phyloP scores from a whole-genome alignment of 371 early-diverging fungal species.

The Choanephora cucurbitarum region DNA sequence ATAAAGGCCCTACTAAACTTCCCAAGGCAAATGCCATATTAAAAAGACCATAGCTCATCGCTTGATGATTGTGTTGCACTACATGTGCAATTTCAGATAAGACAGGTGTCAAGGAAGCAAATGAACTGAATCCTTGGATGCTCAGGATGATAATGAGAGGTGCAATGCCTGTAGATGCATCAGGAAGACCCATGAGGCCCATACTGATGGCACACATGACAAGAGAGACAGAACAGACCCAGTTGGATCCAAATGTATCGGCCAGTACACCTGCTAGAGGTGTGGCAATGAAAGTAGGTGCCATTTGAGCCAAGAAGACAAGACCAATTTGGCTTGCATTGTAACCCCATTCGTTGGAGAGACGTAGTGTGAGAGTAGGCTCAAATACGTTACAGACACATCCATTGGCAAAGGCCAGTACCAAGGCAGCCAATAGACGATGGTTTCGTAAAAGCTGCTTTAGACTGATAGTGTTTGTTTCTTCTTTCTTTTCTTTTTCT shows the following conservation, averaged over 20 bases:
- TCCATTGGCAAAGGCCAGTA: constrained; percentile 28
- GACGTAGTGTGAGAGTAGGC: constrained; percentile 47
- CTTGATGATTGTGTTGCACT: constrained; percentile 36
- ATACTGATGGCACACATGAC: constrained; percentile 30
- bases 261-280: constrained; percentile 48
- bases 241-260: constrained; percentile 50
- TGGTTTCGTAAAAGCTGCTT: constrained; percentile 21
- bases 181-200: constrained; percentile 41
- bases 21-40: constrained; percentile 56
- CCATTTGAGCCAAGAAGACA: constrained; percentile 49
- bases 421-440: constrained; percentile 23
- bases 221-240: constrained; percentile 27
- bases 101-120: constrained; percentile 44
- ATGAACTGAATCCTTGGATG: constrained; percentile 45
- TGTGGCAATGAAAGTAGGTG: constrained; percentile 45
- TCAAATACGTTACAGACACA: constrained; percentile 27
- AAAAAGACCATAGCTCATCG: constrained; percentile 51
- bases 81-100: constrained; percentile 51
- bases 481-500: constrained; percentile 2
- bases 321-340: constrained; percentile 54
- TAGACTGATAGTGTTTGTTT: constrained; percentile 9
- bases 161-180: constrained; percentile 29
- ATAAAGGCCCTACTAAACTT: constrained; percentile 15
- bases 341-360: constrained; percentile 42
- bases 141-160: constrained; percentile 39